phyloP scores from a whole-genome alignment of 2,329 filamentous ascomycete genomes.

The Colletotrichum aenigma region DNA sequence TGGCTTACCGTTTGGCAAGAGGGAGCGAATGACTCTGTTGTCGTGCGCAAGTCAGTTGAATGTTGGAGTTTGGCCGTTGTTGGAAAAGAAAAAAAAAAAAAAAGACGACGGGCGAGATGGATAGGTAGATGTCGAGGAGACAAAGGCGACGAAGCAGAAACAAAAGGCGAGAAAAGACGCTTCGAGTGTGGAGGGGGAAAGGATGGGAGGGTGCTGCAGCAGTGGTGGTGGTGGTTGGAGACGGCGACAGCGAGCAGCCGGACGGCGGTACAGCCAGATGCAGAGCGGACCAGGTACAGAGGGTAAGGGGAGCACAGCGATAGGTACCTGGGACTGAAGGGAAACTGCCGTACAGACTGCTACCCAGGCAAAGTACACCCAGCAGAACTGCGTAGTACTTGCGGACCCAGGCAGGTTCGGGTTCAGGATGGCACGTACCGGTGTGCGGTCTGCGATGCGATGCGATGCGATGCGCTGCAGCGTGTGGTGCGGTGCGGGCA shows the following conservation, averaged over 20 bases:
- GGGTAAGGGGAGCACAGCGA: not conserved
- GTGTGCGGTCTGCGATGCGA: constrained; percentile 5
- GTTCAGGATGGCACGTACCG: constrained; percentile 13
- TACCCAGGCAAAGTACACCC: not conserved
- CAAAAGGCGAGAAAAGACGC: not conserved
- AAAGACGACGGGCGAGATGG: not conserved
- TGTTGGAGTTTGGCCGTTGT: not conserved
- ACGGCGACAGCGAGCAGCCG: not conserved
- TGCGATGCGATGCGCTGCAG: constrained; percentile 11
- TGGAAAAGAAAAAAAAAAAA: not conserved
- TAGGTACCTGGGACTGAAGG: not conserved
- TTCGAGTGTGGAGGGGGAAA: not conserved
- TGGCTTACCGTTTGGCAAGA: not conserved
- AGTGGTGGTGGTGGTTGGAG: not conserved
- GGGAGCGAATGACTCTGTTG: not conserved
- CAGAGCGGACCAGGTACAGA: not conserved
- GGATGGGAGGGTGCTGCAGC: not conserved
- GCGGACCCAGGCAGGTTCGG: not conserved
- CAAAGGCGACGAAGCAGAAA: not conserved
- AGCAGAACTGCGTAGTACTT: not conserved
- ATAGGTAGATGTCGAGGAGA: not conserved
- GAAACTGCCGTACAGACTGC: not conserved
- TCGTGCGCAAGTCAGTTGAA: not conserved
- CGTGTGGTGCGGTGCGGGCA: constrained; percentile 10
- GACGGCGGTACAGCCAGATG: not conserved